Conservation (phyloP, 306 rosid species). For the Astragalus membranaceus region DNA sequence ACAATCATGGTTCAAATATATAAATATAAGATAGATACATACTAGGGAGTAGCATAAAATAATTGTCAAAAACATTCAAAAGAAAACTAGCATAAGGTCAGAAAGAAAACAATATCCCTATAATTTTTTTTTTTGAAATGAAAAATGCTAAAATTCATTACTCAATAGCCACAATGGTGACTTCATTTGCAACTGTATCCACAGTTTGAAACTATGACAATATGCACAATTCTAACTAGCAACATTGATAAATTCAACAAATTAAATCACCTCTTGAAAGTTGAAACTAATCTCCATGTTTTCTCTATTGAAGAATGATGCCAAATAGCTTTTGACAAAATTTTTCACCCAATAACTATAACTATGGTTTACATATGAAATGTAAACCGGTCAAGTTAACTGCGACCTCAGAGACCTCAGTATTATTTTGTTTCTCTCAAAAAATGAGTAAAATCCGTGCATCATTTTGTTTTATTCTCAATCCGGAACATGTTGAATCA, state of each 20-base stretch:
- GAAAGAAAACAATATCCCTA: too few species aligned
- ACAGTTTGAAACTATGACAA: not conserved
- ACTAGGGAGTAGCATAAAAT: too few species aligned
- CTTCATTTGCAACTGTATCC: not conserved
- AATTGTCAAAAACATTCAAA: too few species aligned
- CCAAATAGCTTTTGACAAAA: not conserved
- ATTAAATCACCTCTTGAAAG: not conserved
- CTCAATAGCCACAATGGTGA: not conserved
- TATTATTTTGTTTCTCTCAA: not conserved
- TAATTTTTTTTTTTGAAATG: too few species aligned
- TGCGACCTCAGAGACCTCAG: not conserved
- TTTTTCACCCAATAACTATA: not conserved
- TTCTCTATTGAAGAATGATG: constrained; percentile 2
- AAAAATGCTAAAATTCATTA: too few species aligned
- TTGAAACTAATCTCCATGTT: too few species aligned
- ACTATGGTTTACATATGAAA: too few species aligned
- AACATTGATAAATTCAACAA: not conserved
- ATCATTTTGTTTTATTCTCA: not conserved
- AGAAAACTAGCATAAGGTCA: too few species aligned
- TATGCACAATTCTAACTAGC: not conserved
- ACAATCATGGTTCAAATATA: too few species aligned
- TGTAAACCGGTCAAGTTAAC: not conserved
- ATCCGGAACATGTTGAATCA: too few species aligned
- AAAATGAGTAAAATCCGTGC: not conserved
- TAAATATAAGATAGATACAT: too few species aligned